Conservation (phyloP, 768 basidiomycete species). For the Baorangia bicolor region DNA sequence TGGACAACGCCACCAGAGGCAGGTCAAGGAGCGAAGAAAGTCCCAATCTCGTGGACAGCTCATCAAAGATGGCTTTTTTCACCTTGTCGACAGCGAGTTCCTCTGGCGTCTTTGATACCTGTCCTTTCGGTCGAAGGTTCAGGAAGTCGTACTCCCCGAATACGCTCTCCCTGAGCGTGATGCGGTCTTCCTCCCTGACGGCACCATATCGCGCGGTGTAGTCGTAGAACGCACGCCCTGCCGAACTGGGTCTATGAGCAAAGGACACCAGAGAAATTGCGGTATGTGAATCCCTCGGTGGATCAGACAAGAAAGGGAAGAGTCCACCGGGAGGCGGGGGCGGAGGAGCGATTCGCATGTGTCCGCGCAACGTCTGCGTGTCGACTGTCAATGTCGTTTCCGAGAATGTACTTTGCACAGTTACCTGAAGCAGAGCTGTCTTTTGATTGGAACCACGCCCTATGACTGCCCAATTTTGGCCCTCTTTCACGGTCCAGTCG, state of each 20-base stretch:
- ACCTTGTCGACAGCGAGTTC: slow-evolving; percentile 27
- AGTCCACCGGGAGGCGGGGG: slow-evolving; percentile 63
- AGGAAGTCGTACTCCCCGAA: slow-evolving; percentile 48
- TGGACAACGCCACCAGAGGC: slow-evolving; percentile 82
- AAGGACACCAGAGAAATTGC: slow-evolving; percentile 63
- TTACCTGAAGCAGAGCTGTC: slow-evolving; percentile 62
- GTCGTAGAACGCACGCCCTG: slow-evolving; percentile 82
- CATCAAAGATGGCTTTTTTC: slow-evolving; percentile 44
- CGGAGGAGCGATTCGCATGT: slow-evolving; percentile 65
- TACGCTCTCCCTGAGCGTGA: slow-evolving; percentile 74
- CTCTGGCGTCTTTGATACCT: slow-evolving; percentile 18
- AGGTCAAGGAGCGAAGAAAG: slow-evolving; percentile 70
- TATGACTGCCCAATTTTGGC: slow-evolving; percentile 76
- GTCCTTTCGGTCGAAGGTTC: slow-evolving; percentile 27
- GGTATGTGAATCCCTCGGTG: slow-evolving; percentile 46
- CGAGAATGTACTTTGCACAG: background rate
- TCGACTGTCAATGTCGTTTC: background rate
- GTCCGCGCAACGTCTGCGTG: slow-evolving; percentile 64
- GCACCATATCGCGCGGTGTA: slow-evolving; percentile 92
- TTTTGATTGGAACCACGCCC: slow-evolving; percentile 66
- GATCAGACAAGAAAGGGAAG: slow-evolving; percentile 67
- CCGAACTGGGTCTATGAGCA: slow-evolving; percentile 53
- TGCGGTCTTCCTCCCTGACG: slow-evolving; percentile 77
- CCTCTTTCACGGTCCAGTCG: slow-evolving; percentile 57
- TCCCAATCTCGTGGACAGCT: slow-evolving; percentile 54